Evolutionary conservation across 2,329 filamentous ascomycete species (phyloP), one percentile per base, ranked within the genome.

Genomic region (Trichoderma citrinoviride): DNA sequence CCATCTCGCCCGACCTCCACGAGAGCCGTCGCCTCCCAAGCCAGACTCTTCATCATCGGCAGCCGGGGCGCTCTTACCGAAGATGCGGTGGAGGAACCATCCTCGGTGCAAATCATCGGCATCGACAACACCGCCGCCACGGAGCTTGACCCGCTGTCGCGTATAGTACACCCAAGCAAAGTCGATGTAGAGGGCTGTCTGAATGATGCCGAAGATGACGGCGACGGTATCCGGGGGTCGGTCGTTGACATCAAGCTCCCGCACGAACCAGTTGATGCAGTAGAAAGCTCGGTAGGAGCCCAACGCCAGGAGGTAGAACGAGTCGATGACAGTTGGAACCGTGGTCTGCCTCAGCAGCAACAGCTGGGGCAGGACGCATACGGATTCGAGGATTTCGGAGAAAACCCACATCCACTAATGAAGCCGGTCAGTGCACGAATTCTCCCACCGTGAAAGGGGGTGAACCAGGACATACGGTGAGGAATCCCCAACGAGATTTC

Each of bases 101-200:
- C 93, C 91, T 64, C 91, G 88, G 68, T 88, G 85, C 74, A 96
- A 82, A 74, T 98, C 94, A 69, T 97, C 93, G 4, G 90, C 89
- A 74, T 98, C 94, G 15, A 98, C 92, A 19, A 97, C 83, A 7
- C 92, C 92, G 50, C 94, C 94, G 69, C 76, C 89, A 67, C 94
- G 86, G 17, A 98, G 87, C 87, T 97, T 97, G 73, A 98, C 93
- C 65, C 93, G 87, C 80, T 97, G 94, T 68, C 94, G 86, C 12
- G 90, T 91, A 80, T 91, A 97, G 82, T 98, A 98, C 1, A 98
- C 93, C 93, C 93, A 97, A 41, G 92, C 93, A 75, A 98, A 98
- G 78, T 98, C 94, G 70, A 93, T 76, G 77, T 97, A 97, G 49
- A 97, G 86, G 1, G 90, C 88, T 0, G 93, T 97, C 79, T 98